These are phyloP conservation scores for Ceratonia siliqua DNA, from an alignment of 306 rosid genomes.

Conservation along the genomic window DNA sequence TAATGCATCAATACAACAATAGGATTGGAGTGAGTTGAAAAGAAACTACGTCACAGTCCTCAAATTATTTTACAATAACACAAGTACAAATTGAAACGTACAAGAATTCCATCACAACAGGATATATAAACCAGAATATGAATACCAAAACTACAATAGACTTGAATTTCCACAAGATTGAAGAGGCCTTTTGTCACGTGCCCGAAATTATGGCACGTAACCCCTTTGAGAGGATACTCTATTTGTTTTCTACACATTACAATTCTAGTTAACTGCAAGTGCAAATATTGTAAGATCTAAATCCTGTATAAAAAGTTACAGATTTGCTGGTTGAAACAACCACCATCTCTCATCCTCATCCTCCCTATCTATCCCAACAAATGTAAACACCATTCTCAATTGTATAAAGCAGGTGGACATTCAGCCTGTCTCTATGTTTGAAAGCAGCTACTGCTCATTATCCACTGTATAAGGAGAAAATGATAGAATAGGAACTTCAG, in stretches of 20 bases:
- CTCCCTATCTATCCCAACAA: conserved; percentile 25
- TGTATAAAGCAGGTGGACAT: conserved; percentile 2
- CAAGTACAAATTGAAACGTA: not conserved
- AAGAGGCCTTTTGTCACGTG: too few relatives aligned
- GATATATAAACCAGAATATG: not conserved
- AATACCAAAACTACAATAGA: conserved; percentile 5
- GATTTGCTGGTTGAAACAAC: not conserved
- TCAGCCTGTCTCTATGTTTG: conserved; percentile 1
- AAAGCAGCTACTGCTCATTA: conserved; percentile 2
- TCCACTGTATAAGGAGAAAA: not conserved
- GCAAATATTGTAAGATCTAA: conserved; percentile 7
- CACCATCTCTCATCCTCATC: conserved; percentile 26
- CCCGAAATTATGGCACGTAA: too few relatives aligned
- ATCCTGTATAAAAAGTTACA: not conserved
- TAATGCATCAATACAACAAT: not conserved
- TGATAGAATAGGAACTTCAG: conserved; percentile 20
- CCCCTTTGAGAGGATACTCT: not conserved
- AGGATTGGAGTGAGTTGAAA: not conserved
- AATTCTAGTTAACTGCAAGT: conserved; percentile 20
- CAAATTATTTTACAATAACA: not conserved
- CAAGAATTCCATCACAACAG: not conserved
- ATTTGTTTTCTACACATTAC: not conserved
- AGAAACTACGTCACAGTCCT: not conserved
- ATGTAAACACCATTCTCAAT: conserved; percentile 10
- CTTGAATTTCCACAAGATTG: conserved; percentile 1